Conservation (phyloP, 306 rosid species). For the Sechiopsis laciniata region DNA sequence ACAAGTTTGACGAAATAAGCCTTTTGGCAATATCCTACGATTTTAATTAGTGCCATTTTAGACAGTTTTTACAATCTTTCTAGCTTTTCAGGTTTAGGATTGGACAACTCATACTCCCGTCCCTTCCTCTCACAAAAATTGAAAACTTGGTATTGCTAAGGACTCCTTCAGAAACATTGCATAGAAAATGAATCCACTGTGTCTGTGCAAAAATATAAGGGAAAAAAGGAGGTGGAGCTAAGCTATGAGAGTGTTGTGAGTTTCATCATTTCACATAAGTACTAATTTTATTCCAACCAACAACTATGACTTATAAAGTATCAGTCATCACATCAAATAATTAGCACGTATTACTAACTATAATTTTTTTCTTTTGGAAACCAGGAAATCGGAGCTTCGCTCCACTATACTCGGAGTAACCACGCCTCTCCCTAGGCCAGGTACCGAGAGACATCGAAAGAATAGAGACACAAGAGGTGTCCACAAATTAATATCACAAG, state of each 20-base stretch:
- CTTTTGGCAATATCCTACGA: not conserved
- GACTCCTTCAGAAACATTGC: not conserved
- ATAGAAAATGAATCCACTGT: not conserved
- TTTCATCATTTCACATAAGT: not conserved
- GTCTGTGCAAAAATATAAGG: not conserved
- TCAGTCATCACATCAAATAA: not conserved
- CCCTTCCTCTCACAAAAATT: constrained; percentile 12
- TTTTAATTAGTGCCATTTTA: not conserved
- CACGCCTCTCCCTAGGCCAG: too few relatives aligned
- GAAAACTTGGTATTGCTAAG: not conserved
- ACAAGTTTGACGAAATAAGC: too few relatives aligned
- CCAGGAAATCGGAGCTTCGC: too few relatives aligned
- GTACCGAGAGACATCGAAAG: too few relatives aligned
- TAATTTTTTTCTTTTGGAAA: too few relatives aligned
- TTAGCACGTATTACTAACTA: too few relatives aligned
- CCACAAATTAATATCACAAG: too few relatives aligned
- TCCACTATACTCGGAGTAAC: too few relatives aligned
- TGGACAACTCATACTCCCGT: not conserved
- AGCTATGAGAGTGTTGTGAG: not conserved
- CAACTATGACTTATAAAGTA: not conserved
- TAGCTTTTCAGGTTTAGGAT: not conserved
- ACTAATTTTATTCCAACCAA: not conserved
- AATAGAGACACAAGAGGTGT: too few relatives aligned
- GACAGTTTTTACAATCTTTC: constrained; percentile 1
- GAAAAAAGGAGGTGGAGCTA: not conserved